phyloP scores from a whole-genome alignment of 2,329 filamentous ascomycete species.

The Lasiodiplodia hormozganensis region DNA sequence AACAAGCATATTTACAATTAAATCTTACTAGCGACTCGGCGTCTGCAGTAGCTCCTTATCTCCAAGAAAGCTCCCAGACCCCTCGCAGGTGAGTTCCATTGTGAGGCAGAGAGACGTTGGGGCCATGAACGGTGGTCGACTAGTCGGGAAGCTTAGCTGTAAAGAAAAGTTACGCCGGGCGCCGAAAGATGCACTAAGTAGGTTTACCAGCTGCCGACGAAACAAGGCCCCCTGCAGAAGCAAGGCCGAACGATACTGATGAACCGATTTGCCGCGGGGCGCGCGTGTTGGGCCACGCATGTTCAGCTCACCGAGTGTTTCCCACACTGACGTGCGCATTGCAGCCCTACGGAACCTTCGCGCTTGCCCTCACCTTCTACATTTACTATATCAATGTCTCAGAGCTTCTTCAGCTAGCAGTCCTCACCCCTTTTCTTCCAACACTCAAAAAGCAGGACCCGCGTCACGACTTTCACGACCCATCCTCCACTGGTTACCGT shows the following conservation, averaged over 20 bases:
- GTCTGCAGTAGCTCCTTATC: too few relatives aligned
- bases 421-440: constrained; percentile 2
- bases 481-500: not conserved
- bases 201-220: too few relatives aligned
- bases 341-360: constrained; percentile 18
- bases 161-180: not conserved
- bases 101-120: too few relatives aligned
- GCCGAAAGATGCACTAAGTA: not conserved
- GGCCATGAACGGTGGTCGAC: too few relatives aligned
- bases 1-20: too few relatives aligned
- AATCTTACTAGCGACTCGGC: too few relatives aligned
- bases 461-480: constrained; percentile 6
- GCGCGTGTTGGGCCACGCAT: not conserved
- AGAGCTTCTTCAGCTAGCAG: not conserved
- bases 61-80: too few relatives aligned
- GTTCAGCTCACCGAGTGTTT: constrained; percentile 17
- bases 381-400: constrained; percentile 17
- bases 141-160: too few relatives aligned
- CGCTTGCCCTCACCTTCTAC: constrained; percentile 1
- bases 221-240: too few relatives aligned
- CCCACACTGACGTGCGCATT: constrained; percentile 16
- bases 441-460: constrained; percentile 3
- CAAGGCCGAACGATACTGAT: too few relatives aligned
- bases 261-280: too few relatives aligned
- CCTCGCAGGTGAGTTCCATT: too few relatives aligned